These are phyloP conservation scores for Trichoderma gamsii DNA, from an alignment of 495 filamentous ascomycete genomes.

Conservation along the genomic window DNA sequence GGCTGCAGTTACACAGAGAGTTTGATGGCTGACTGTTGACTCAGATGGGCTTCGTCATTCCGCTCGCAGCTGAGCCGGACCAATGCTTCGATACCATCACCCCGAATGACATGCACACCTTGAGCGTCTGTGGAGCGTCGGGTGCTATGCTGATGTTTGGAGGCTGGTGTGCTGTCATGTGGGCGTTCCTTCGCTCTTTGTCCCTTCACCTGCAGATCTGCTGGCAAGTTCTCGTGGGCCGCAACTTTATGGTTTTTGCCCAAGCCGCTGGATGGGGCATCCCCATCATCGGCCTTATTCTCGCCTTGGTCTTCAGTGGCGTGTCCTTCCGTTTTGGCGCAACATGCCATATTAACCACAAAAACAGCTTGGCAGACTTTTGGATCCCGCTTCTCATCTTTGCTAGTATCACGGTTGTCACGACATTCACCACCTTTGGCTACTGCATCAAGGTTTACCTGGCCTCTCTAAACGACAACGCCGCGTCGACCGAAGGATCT, in stretches of 20 bases:
- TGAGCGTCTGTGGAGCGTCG: constrained; percentile 76
- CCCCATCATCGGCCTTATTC: constrained; percentile 61
- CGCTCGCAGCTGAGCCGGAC: constrained; percentile 69
- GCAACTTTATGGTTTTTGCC: constrained; percentile 83
- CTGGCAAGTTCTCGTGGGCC: constrained; percentile 87
- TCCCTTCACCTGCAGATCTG: constrained; percentile 96
- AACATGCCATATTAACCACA: constrained; percentile 88
- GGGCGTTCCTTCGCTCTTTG: constrained; percentile 84
- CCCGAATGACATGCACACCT: constrained; percentile 84
- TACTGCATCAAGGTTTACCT: constrained; percentile 96
- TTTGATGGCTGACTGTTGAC: constrained; percentile 23
- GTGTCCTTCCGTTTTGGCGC: constrained; percentile 90
- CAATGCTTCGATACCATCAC: constrained; percentile 89
- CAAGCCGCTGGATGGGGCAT: constrained; percentile 78
- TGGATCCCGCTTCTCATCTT: constrained; percentile 87
- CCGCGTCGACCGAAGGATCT: constrained; percentile 62
- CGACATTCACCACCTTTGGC: constrained; percentile 78
- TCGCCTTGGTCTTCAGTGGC: constrained; percentile 77
- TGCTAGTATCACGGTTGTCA: constrained; percentile 65
- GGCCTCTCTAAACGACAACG: constrained; percentile 69
- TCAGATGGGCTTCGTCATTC: constrained; percentile 81
- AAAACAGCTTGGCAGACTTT: constrained; percentile 71
- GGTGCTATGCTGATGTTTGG: constrained; percentile 80
- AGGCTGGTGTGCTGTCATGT: constrained; percentile 74
- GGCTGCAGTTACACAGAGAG: not conserved